These are phyloP conservation scores for Polychaeton citri DNA, from an alignment of 2,329 filamentous ascomycete genomes.

Conservation along the genomic window DNA sequence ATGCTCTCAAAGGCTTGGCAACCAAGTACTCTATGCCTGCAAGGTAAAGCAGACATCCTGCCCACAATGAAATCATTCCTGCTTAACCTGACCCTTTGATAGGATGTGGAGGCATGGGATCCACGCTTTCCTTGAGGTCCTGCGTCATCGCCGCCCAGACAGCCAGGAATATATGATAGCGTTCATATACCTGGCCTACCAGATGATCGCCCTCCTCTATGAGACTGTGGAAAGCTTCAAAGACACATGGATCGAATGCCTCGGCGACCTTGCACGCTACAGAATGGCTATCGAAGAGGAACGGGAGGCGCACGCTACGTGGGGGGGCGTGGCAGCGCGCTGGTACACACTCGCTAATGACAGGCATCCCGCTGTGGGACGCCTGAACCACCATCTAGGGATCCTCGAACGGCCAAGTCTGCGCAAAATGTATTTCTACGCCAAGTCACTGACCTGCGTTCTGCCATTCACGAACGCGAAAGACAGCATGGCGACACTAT, in stretches of 20 bases:
- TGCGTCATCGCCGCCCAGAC: slow-evolving; percentile 59
- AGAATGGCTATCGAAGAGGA: slow-evolving; percentile 85
- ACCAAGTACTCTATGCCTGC: slow-evolving; percentile 84
- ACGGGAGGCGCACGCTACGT: slow-evolving; percentile 54
- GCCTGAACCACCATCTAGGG: slow-evolving; percentile 79
- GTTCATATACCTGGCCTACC: slow-evolving; percentile 81
- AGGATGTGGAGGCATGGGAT: slow-evolving; percentile 92
- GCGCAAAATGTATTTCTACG: slow-evolving; percentile 60
- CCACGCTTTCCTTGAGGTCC: slow-evolving; percentile 31
- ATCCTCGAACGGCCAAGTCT: slow-evolving; percentile 60
- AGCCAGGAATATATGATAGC: slow-evolving; percentile 81
- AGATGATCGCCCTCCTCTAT: slow-evolving; percentile 75
- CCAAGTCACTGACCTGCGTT: slow-evolving; percentile 55
- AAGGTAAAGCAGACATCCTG: slow-evolving; percentile 10
- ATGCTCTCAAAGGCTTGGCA: slow-evolving; percentile 53
- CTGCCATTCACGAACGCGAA: slow-evolving; percentile 54
- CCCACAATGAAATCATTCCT: not conserved
- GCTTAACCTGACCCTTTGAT: not conserved
- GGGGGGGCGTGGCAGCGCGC: slow-evolving; percentile 64
- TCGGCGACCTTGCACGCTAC: slow-evolving; percentile 76
- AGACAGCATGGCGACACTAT: slow-evolving; percentile 57
- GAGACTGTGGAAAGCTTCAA: slow-evolving; percentile 75
- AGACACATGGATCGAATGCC: slow-evolving; percentile 86
- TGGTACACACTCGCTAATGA: slow-evolving; percentile 83
- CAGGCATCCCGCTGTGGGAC: slow-evolving; percentile 58